Conservation (phyloP, 768 basidiomycete genomes). For the Termitomyces sp. region DNA sequence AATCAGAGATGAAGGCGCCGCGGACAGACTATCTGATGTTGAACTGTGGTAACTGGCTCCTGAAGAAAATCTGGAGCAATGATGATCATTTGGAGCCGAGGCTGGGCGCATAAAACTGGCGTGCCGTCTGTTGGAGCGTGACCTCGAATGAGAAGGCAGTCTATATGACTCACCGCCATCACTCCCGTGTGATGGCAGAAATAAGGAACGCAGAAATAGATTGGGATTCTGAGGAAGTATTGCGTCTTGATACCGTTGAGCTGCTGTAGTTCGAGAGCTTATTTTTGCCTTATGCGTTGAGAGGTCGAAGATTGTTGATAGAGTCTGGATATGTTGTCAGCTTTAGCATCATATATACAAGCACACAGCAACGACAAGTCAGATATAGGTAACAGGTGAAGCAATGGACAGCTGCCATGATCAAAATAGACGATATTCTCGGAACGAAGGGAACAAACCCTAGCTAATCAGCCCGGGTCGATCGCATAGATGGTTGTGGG, state of each 20-base stretch:
- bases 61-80: constrained; percentile 3
- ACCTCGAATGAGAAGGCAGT: constrained; percentile 5
- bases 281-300: constrained; percentile 54
- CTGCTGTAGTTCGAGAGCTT: constrained; percentile 18
- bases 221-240: constrained; percentile 6
- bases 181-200: constrained; percentile 3
- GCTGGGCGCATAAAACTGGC: constrained; percentile 25
- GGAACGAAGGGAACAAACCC: neutral
- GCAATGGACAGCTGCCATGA: neutral
- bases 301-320: constrained; percentile 56
- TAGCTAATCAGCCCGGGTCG: neutral
- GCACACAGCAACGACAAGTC: neutral
- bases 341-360: neutral
- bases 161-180: constrained; percentile 8
- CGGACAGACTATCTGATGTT: constrained; percentile 3
- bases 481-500: neutral
- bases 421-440: neutral
- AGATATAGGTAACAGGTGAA: neutral
- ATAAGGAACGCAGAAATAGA: constrained; percentile 19
- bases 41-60: neutral
- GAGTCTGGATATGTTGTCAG: constrained; percentile 35
- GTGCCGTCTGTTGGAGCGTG: constrained; percentile 10
- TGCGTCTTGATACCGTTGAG: neutral
- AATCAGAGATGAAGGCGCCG: constrained; percentile 2
- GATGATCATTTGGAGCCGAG: constrained; percentile 30